These are phyloP conservation scores for Trichoderma sp. DNA, from an alignment of 2,329 filamentous ascomycete genomes.

Conservation along the genomic window DNA sequence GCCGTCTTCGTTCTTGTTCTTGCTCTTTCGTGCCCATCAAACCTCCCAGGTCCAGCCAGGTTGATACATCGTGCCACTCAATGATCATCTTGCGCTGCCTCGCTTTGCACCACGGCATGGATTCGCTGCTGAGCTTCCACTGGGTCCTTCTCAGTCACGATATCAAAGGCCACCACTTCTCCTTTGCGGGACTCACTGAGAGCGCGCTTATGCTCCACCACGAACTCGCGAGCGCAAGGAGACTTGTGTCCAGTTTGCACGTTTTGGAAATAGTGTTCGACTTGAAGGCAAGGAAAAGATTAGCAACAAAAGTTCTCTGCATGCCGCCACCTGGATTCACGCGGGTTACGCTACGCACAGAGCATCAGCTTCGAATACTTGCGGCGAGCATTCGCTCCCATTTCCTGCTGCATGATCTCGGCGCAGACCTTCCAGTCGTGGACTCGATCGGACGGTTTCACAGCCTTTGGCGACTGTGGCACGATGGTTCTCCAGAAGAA, in stretches of 20 bases:
- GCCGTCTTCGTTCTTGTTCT: neutral
- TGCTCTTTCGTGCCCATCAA: neutral
- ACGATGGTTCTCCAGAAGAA: conserved; percentile 51
- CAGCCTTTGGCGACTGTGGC: conserved; percentile 41
- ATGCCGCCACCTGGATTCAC: no score
- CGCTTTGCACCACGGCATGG: neutral
- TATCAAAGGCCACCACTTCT: neutral
- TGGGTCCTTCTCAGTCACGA: neutral
- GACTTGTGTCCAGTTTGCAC: conserved; percentile 42
- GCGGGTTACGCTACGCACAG: conserved; percentile 37
- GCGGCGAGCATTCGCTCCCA: conserved; percentile 42
- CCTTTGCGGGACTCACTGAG: conserved; percentile 29
- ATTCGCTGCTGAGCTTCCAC: neutral
- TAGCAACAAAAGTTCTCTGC: neutral
- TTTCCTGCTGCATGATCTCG: conserved; percentile 40
- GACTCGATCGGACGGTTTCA: conserved; percentile 27
- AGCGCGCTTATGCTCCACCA: conserved; percentile 38
- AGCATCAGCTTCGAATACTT: conserved; percentile 44
- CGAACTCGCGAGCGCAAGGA: conserved; percentile 40
- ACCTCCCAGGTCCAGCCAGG: neutral
- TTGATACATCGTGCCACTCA: neutral
- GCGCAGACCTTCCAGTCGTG: conserved; percentile 44
- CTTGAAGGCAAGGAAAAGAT: conserved; percentile 33
- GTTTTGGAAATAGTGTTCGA: conserved; percentile 51
- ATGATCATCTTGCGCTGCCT: neutral